phyloP scores from a whole-genome alignment of 2,329 filamentous ascomycete species.

The Fusarium torreyae region DNA sequence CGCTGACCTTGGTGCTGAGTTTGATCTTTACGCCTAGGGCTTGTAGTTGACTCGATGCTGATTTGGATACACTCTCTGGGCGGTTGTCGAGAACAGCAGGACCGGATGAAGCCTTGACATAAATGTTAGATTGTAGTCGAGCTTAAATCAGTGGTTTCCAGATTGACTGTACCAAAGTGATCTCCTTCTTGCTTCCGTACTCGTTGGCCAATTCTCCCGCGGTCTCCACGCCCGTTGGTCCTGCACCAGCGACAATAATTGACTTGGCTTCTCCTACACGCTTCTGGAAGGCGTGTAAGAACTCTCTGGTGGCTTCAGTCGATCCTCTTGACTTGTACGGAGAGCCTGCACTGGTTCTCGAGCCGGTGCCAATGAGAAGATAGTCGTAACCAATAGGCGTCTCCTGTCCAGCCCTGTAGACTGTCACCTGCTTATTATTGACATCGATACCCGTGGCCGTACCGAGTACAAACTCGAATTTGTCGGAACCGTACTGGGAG shows the following conservation, averaged over 20 bases:
- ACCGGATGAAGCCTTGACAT: background rate
- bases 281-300: background rate
- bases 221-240: conserved; percentile 4
- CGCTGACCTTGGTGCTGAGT: background rate
- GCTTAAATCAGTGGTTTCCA: too few relatives aligned
- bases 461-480: conserved; percentile 2
- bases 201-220: background rate
- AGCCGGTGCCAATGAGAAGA: background rate
- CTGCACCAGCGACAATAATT: conserved; percentile 2
- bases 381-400: background rate
- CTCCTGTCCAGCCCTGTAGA: background rate
- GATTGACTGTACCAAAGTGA: background rate
- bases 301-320: background rate
- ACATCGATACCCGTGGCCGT: background rate
- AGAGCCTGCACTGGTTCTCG: background rate
- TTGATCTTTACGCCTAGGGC: background rate
- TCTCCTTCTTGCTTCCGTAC: background rate
- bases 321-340: conserved; percentile 1
- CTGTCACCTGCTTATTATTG: background rate
- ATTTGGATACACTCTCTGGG: background rate
- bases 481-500: background rate
- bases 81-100: background rate
- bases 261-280: background rate
- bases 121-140: too few relatives aligned
- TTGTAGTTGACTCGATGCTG: background rate